These are phyloP conservation scores for Ogataea kodamae DNA, from an alignment of 805 yeast species.

Conservation along the genomic window DNA sequence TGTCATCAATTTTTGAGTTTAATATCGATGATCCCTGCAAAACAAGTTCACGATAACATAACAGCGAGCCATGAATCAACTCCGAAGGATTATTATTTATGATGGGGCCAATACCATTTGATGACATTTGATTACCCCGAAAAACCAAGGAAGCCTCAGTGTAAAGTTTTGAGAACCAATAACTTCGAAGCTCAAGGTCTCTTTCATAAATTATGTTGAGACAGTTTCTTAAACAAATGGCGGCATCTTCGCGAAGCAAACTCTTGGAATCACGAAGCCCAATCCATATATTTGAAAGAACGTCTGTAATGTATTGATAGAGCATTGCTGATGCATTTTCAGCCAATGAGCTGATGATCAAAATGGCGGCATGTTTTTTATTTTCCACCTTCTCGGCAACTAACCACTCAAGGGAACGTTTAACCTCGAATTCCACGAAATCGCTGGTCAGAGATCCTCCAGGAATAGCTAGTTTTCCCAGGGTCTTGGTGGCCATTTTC, in stretches of 20 bases:
- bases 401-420: constrained; percentile 85
- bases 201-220: constrained; percentile 75
- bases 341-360: constrained; percentile 79
- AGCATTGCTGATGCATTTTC: constrained; percentile 81
- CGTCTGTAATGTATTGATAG: constrained; percentile 71
- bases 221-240: constrained; percentile 73
- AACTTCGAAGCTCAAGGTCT: constrained; percentile 63
- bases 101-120: constrained; percentile 6
- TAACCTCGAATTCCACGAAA: constrained; percentile 89
- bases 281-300: constrained; percentile 81
- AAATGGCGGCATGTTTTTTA: constrained; percentile 86
- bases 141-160: constrained; percentile 32
- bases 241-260: constrained; percentile 77
- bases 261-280: constrained; percentile 79
- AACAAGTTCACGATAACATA: constrained; percentile 78
- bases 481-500: constrained; percentile 79
- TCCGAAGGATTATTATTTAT: constrained; percentile 43
- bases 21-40: constrained; percentile 69
- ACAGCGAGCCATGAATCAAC: constrained; percentile 79
- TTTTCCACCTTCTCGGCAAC: constrained; percentile 83
- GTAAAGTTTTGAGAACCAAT: constrained; percentile 67
- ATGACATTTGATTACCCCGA: constrained; percentile 17
- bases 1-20: constrained; percentile 66
- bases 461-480: constrained; percentile 85
- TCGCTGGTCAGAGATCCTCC: constrained; percentile 90